A percentile compares a stretch with the other conserved stretches of the same genome.
These are phyloP conservation scores for Aurifilum marmelostoma DNA, from an alignment of 2,329 filamentous ascomycete genomes.

Conservation along the genomic window DNA sequence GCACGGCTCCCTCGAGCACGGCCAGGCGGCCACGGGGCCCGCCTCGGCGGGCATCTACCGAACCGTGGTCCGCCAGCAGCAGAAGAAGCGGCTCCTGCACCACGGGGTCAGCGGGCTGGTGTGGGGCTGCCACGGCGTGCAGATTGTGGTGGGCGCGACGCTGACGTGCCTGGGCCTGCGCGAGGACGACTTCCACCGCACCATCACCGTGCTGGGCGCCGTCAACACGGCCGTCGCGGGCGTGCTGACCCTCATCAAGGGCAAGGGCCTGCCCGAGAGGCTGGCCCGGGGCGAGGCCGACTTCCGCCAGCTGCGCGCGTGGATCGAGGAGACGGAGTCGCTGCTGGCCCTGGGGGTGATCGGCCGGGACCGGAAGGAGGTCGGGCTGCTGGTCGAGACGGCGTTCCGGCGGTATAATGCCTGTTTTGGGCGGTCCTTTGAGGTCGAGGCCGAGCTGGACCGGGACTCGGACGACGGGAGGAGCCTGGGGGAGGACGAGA, in stretches of 20 bases:
- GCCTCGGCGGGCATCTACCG: conserved; percentile 48
- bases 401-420: conserved; percentile 49
- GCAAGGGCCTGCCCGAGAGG: conserved; percentile 57
- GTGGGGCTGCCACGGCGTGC: conserved; percentile 58
- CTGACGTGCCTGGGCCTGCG: conserved; percentile 61
- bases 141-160: conserved; percentile 62
- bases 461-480: background rate
- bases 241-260: conserved; percentile 63
- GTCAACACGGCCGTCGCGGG: conserved; percentile 66
- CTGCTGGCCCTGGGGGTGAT: conserved; percentile 46
- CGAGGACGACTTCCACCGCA: conserved; percentile 54
- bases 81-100: conserved; percentile 33
- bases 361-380: conserved; percentile 46
- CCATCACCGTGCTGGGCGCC: conserved; percentile 63
- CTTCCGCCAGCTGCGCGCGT: conserved; percentile 52
- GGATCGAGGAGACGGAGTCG: conserved; percentile 57
- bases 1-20: conserved; percentile 39
- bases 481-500: background rate
- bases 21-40: conserved; percentile 33
- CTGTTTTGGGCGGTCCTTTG: conserved; percentile 24
- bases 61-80: conserved; percentile 41
- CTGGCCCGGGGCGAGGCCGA: conserved; percentile 51
- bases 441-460: conserved; percentile 11
- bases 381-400: conserved; percentile 46
- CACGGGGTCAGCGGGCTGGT: conserved; percentile 43